Evolutionary conservation across 2,329 filamentous ascomycete species (phyloP).

Genomic region (Meredithiella fracta): DNA sequence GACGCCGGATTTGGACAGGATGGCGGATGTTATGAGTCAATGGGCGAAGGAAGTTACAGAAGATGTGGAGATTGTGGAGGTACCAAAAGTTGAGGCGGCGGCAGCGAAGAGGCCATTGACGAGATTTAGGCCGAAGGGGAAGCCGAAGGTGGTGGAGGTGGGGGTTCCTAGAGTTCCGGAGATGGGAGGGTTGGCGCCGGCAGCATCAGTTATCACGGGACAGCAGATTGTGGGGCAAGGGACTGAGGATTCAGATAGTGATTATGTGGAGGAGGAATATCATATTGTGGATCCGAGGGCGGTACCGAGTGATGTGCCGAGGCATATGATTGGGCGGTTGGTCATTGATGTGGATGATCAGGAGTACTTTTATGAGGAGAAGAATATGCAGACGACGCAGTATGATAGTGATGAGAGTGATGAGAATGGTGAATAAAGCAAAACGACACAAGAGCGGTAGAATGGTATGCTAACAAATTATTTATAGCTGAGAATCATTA

Average conservation of each 20-base stretch:
- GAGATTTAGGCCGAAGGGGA: constrained; percentile 26
- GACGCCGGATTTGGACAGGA: constrained; percentile 30
- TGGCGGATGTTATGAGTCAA: constrained; percentile 38
- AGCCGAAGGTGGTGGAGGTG: neutral
- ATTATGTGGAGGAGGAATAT: constrained; percentile 49
- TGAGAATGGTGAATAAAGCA: constrained; percentile 39
- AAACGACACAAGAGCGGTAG: neutral
- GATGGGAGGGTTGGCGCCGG: neutral
- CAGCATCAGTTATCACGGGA: neutral
- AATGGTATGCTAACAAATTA: neutral
- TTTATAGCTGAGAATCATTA: constrained; percentile 57
- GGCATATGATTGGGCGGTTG: constrained; percentile 37
- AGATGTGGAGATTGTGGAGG: constrained; percentile 10
- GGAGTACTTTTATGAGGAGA: constrained; percentile 35
- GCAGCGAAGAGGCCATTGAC: constrained; percentile 33
- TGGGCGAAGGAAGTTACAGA: constrained; percentile 33
- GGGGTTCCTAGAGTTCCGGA: neutral
- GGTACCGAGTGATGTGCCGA: constrained; percentile 29
- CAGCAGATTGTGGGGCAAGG: constrained; percentile 16
- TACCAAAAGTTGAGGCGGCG: constrained; percentile 35
- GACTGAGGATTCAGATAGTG: constrained; percentile 27
- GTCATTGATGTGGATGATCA: constrained; percentile 41
- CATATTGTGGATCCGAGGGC: constrained; percentile 40
- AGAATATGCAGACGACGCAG: constrained; percentile 19
- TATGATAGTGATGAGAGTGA: constrained; percentile 44